phyloP scores from a whole-genome alignment of 1,139 yeast species.

The Blastobotrys arbuscula region DNA sequence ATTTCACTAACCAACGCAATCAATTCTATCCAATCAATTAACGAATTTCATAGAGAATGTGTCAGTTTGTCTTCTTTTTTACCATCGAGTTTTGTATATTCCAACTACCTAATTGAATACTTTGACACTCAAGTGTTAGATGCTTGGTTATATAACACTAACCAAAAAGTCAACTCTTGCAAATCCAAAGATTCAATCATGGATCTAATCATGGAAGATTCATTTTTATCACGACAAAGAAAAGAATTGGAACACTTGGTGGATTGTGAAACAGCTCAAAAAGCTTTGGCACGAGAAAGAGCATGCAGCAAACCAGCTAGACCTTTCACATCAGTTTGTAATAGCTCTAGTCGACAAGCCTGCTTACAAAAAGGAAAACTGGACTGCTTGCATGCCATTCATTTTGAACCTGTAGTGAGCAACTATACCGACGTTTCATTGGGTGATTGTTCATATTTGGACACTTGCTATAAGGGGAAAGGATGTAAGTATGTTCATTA shows the following conservation, averaged over 20 bases:
- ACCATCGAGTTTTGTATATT: neutral
- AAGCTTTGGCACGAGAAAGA: constrained; percentile 17
- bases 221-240: constrained; percentile 9
- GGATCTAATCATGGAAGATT: constrained; percentile 12
- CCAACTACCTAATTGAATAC: neutral
- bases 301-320: constrained; percentile 14
- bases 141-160: neutral
- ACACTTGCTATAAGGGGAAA: constrained; percentile 83
- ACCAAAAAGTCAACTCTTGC: neutral
- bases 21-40: neutral
- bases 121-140: constrained; percentile 1
- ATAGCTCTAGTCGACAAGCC: constrained; percentile 17
- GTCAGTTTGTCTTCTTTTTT: neutral
- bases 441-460: constrained; percentile 94
- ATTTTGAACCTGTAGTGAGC: constrained; percentile 31
- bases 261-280: constrained; percentile 16
- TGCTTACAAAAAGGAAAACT: constrained; percentile 30
- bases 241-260: constrained; percentile 17
- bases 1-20: neutral
- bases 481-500: constrained; percentile 82
- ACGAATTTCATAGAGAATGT: neutral
- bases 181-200: neutral
- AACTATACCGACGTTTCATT: constrained; percentile 54
- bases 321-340: constrained; percentile 22
- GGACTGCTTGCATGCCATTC: constrained; percentile 29